Base-by-base conservation (phyloP, 805 yeast genomes). In the Teunomyces cretensis region DNA sequence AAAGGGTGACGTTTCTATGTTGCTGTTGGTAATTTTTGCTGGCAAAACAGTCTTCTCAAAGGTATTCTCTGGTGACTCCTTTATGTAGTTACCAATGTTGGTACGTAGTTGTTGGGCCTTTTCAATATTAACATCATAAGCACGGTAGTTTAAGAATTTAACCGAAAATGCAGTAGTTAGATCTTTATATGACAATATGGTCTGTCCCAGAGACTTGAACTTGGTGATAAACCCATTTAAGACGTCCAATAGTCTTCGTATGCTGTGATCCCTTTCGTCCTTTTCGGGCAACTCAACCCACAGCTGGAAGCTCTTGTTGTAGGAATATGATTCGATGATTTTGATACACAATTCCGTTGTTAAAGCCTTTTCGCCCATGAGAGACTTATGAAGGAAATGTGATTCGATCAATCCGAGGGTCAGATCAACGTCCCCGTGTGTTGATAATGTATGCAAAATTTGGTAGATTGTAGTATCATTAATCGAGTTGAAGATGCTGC, bases 391-490 rank as follows among this genome's bases (percentile, higher is more conserved):
- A 6, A 71, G 46, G 47, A 54, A 68, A 43, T 68, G 72, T 38
- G 68, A 51, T 45, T 72, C 74, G 9, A 72, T 62, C 11, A 71
- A 52, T 5, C 56, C 44, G 8, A 68, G 45, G 1, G 72, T 61
- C 61, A 60, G 64, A 12, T 57, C 40, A 5, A 69, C 67, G 48
- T 72, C 77, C 5, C 77, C 77, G 41, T 64, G 55, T 3, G 56
- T 46, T 2, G 72, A 53, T 9, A 72, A 55, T 0, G 61, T 53
- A 28, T 63, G 67, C 22, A 72, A 54, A 5, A 68, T 59, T 40
- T 55, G 59, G 27, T 49, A 45, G 5, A 68, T 48, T 28, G 61
- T 50, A 2, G 47, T 39, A 13, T 62, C 66, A 9, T 53, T 57
- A 4, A 68, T 39, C 1, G 64, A 48, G 17, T 45, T 44, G 27